Conservation (phyloP, 768 basidiomycete genomes). For the Rossbeevera mucosa region DNA sequence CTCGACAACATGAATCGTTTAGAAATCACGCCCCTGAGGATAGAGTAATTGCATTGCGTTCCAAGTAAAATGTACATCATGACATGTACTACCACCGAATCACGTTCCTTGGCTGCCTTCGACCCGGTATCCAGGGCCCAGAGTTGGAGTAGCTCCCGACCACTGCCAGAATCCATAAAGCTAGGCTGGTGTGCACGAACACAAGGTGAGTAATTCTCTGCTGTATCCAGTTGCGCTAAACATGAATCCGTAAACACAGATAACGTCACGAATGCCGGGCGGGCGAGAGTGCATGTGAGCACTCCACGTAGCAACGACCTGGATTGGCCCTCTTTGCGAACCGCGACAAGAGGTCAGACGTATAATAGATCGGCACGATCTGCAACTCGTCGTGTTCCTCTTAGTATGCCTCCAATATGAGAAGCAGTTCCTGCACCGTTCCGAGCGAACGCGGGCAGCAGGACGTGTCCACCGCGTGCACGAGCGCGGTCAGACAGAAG, state of each 20-base stretch:
- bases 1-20: slow-evolving; percentile 44
- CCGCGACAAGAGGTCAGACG: slow-evolving; percentile 84
- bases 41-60: slow-evolving; percentile 5
- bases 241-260: neutral
- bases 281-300: too few relatives aligned
- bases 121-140: slow-evolving; percentile 96
- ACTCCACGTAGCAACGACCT: slow-evolving; percentile 40
- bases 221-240: slow-evolving; percentile 74
- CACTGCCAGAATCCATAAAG: slow-evolving; percentile 85
- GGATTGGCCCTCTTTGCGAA: slow-evolving; percentile 96
- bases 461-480: slow-evolving; percentile 89
- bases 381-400: slow-evolving; percentile 89
- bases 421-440: slow-evolving; percentile 86
- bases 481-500: slow-evolving; percentile 82
- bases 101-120: slow-evolving; percentile 97
- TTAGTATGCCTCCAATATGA: slow-evolving; percentile 97
- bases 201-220: slow-evolving; percentile 87
- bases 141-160: slow-evolving; percentile 86
- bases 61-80: slow-evolving; percentile 18
- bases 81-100: neutral
- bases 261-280: neutral
- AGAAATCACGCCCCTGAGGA: slow-evolving; percentile 5
- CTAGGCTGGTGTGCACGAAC: slow-evolving; percentile 94
- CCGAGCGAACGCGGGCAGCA: slow-evolving; percentile 92
- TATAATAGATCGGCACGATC: slow-evolving; percentile 89